Evolutionary conservation across 1,284 basidiomycete species (phyloP).

Genomic region (Sanghuangporus baumii): DNA sequence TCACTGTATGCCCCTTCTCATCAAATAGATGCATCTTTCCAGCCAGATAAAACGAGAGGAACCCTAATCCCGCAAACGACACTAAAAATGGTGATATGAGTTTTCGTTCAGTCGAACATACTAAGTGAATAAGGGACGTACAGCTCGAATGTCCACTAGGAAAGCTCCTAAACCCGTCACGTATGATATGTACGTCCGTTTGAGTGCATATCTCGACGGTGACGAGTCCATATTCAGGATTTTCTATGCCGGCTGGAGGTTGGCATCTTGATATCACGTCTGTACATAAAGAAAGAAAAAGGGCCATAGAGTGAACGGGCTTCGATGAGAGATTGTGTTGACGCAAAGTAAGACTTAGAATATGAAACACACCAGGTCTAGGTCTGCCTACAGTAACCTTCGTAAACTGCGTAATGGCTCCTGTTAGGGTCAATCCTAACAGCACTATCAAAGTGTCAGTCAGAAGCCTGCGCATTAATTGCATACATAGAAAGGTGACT

Average conservation of each 20-base stretch:
- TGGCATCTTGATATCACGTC: conserved; percentile 84
- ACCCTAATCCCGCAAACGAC: conserved; percentile 90
- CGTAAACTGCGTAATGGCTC: conserved; percentile 76
- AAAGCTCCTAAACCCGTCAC: conserved; percentile 91
- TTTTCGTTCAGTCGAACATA: not conserved
- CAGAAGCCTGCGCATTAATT: not conserved
- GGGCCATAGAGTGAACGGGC: not conserved
- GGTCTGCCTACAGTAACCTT: conserved; percentile 91
- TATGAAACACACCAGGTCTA: conserved; percentile 53
- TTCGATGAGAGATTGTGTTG: not conserved
- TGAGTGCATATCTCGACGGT: conserved; percentile 78
- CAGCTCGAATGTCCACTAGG: conserved; percentile 88
- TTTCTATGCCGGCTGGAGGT: conserved; percentile 56
- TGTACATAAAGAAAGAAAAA: conserved; percentile 19
- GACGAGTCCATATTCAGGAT: conserved; percentile 73
- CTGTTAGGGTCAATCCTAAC: conserved; percentile 70
- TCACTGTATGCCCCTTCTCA: conserved; percentile 68
- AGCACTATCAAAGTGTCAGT: conserved; percentile 44
- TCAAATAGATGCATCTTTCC: conserved; percentile 94
- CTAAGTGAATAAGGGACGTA: conserved; percentile 33
- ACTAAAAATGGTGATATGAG: conserved; percentile 38
- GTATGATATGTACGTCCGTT: conserved; percentile 48
- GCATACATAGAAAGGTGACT: conserved; percentile 14
- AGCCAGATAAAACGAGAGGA: conserved; percentile 82
- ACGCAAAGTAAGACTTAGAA: not conserved